Conservation (phyloP, 345 rosid species). For the Pistacia integerrima region DNA sequence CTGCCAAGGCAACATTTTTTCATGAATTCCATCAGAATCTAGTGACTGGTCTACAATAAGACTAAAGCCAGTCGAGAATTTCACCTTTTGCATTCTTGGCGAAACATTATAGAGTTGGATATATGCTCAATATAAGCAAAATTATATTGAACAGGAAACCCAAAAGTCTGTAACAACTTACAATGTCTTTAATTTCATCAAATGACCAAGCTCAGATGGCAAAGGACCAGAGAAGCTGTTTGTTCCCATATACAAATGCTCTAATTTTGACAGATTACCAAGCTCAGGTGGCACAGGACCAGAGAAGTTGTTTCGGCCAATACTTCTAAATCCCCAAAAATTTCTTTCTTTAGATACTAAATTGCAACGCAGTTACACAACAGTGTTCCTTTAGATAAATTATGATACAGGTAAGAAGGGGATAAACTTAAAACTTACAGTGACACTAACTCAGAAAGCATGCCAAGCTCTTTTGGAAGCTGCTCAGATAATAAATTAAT, state of each 20-base stretch:
- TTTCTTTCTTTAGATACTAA: no score
- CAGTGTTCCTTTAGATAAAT: conserved; percentile 26
- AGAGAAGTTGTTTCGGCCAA: conserved; percentile 61
- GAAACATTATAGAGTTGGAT: no score
- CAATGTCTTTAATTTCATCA: conserved; percentile 23
- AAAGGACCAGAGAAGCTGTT: no score
- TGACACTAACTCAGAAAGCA: conserved; percentile 45
- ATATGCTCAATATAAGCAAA: no score
- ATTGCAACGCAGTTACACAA: no score
- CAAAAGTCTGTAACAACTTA: conserved; percentile 32
- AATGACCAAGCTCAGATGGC: no score
- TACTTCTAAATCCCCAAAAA: conserved; percentile 26
- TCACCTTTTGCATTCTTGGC: no score
- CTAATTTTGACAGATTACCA: conserved; percentile 50
- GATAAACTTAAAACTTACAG: conserved; percentile 54
- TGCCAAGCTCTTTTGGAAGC: conserved; percentile 67
- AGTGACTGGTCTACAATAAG: no score
- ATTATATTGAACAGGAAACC: neutral
- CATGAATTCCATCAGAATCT: neutral
- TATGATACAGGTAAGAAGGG: no score
- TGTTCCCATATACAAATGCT: conserved; percentile 6
- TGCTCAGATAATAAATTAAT: conserved; percentile 61
- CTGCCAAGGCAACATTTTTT: conserved; percentile 27
- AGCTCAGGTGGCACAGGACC: conserved; percentile 69
- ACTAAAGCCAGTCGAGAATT: no score